phyloP scores from a whole-genome alignment of 805 yeast genomes.

The Maudiozyma saulgeensis region DNA sequence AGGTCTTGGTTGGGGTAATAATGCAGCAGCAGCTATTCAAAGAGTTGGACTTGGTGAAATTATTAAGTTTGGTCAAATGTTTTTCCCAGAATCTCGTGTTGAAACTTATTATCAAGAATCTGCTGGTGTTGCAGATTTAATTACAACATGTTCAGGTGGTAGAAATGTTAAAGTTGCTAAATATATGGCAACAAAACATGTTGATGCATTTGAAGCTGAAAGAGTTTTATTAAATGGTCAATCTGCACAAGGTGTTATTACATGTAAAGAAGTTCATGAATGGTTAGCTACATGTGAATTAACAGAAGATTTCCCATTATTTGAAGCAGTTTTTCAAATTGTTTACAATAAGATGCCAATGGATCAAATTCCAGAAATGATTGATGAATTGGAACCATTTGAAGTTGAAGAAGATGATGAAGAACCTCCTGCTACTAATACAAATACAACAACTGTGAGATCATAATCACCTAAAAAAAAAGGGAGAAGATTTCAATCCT shows the following conservation, averaged over 20 bases:
- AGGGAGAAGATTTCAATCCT: too few relatives aligned
- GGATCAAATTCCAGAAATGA: slow-evolving; percentile 62
- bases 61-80: slow-evolving; percentile 72
- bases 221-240: slow-evolving; percentile 84
- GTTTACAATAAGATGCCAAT: slow-evolving; percentile 67
- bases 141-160: slow-evolving; percentile 98
- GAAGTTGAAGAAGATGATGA: background rate
- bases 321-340: slow-evolving; percentile 65
- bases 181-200: slow-evolving; percentile 72
- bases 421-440: background rate
- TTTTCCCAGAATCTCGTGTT: slow-evolving; percentile 65
- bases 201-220: slow-evolving; percentile 73
- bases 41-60: slow-evolving; percentile 89
- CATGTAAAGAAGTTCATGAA: slow-evolving; percentile 85
- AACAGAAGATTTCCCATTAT: slow-evolving; percentile 61
- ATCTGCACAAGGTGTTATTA: slow-evolving; percentile 90
- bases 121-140: slow-evolving; percentile 97
- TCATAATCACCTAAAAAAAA: background rate
- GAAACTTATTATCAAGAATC: slow-evolving; percentile 86
- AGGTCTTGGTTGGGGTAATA: slow-evolving; percentile 98
- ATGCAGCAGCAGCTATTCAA: slow-evolving; percentile 96
- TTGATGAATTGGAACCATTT: slow-evolving; percentile 37
- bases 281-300: slow-evolving; percentile 44
- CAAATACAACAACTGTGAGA: background rate
- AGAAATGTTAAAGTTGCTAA: slow-evolving; percentile 89